Conservation (phyloP, 2,329 filamentous ascomycete genomes). For the Byssochlamys sp. region DNA sequence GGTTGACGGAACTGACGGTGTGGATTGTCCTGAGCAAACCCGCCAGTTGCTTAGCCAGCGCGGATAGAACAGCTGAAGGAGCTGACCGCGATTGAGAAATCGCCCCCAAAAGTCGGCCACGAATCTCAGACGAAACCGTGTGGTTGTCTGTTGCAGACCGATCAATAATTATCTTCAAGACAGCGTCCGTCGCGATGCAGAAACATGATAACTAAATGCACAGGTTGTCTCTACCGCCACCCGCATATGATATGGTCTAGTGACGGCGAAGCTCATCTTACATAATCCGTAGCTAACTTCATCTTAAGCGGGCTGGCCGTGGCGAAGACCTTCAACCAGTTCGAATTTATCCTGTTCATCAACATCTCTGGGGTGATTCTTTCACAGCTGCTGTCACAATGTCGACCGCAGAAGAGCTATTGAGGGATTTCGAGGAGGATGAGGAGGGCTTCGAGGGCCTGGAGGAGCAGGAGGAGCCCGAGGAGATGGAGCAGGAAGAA, state of each 20-base stretch:
- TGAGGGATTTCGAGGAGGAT: conserved; percentile 68
- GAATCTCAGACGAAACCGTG: neutral
- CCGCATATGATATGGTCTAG: neutral
- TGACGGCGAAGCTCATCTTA: neutral
- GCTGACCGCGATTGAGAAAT: neutral
- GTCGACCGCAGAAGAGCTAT: conserved; percentile 86
- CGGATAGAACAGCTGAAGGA: neutral
- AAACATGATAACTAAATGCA: neutral
- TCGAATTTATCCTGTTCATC: neutral
- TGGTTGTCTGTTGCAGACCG: neutral
- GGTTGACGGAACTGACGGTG: too few species aligned
- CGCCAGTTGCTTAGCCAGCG: neutral
- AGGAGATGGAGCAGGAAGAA: conserved; percentile 54
- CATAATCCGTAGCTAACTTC: neutral
- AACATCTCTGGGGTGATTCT: neutral
- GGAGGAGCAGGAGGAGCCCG: conserved; percentile 48
- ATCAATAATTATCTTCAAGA: neutral
- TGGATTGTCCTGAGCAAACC: neutral
- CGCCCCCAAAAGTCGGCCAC: neutral
- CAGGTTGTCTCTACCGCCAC: neutral
- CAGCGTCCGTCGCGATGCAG: neutral
- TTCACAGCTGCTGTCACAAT: conserved; percentile 39
- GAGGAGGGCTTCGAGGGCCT: conserved; percentile 71
- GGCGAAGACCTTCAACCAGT: neutral
- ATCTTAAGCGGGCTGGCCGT: neutral